Conservation (phyloP, 1,139 yeast species). For the Geotrichum aggregatum region DNA sequence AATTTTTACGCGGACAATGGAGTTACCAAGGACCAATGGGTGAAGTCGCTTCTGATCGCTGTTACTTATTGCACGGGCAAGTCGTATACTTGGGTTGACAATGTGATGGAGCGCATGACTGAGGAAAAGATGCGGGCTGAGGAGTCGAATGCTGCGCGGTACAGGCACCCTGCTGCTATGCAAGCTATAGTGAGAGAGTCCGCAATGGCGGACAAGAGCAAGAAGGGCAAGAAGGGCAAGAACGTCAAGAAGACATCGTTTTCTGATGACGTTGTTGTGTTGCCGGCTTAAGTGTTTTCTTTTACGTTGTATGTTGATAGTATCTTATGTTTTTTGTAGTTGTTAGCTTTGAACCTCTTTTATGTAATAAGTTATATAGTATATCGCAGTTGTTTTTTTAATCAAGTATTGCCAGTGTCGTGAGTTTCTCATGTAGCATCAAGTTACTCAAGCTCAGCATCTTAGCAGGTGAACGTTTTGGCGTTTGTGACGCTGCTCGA, state of each 20-base stretch:
- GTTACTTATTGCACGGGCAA: constrained; percentile 33
- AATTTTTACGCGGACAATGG: constrained; percentile 62
- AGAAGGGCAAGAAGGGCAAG: constrained; percentile 7
- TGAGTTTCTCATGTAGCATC: too few relatives aligned
- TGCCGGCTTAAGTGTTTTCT: not conserved
- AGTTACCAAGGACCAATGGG: constrained; percentile 54
- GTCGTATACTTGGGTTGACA: constrained; percentile 35
- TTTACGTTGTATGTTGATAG: not conserved
- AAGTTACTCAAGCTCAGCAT: too few relatives aligned
- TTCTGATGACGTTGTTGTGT: constrained; percentile 6
- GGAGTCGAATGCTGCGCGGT: constrained; percentile 13
- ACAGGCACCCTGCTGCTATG: constrained; percentile 12
- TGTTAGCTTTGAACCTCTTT: too few relatives aligned
- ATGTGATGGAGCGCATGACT: constrained; percentile 27
- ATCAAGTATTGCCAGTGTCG: too few relatives aligned
- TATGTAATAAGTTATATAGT: too few relatives aligned
- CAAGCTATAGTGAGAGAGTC: not conserved
- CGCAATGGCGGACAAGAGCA: not conserved
- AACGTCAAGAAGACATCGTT: constrained; percentile 11
- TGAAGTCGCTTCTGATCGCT: constrained; percentile 36
- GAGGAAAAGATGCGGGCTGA: constrained; percentile 12
- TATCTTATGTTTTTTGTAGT: not conserved
- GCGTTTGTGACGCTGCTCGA: too few relatives aligned
- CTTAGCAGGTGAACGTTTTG: too few relatives aligned
- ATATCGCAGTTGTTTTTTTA: too few relatives aligned